A percentile compares a stretch with the other conserved stretches of the same genome.
phyloP scores from a whole-genome alignment of 2,329 filamentous ascomycete genomes.

The Aspergillus melleus region DNA sequence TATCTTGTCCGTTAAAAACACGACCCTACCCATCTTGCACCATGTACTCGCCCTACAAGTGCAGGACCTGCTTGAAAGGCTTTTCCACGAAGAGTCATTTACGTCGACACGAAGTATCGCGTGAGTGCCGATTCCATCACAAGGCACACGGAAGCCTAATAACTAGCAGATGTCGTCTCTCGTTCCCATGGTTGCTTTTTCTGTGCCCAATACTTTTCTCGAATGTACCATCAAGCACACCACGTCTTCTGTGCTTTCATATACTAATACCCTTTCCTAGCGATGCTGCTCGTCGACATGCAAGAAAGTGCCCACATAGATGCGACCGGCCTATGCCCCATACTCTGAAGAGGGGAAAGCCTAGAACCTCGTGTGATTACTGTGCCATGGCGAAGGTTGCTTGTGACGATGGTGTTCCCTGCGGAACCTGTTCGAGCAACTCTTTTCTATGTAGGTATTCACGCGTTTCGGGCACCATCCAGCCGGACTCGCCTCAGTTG shows the following conservation, averaged over 20 bases:
- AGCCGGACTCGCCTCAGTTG: background rate
- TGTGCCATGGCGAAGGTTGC: background rate
- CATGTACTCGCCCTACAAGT: background rate
- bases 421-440: background rate
- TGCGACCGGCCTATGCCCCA: background rate
- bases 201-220: background rate
- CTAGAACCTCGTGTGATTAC: background rate
- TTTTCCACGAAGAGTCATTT: background rate
- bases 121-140: background rate
- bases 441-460: background rate
- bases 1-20: too few relatives aligned
- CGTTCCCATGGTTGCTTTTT: background rate
- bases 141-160: too few relatives aligned
- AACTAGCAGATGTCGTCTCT: background rate
- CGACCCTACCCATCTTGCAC: too few relatives aligned
- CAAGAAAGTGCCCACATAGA: background rate
- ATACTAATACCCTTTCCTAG: background rate
- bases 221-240: background rate
- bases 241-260: background rate
- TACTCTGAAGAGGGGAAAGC: background rate
- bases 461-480: too few relatives aligned
- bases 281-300: background rate
- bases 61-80: background rate
- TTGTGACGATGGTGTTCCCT: background rate
- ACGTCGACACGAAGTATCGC: background rate